Conservation (phyloP, 345 rosid genomes). For the Chamaenerion angustifolium region DNA sequence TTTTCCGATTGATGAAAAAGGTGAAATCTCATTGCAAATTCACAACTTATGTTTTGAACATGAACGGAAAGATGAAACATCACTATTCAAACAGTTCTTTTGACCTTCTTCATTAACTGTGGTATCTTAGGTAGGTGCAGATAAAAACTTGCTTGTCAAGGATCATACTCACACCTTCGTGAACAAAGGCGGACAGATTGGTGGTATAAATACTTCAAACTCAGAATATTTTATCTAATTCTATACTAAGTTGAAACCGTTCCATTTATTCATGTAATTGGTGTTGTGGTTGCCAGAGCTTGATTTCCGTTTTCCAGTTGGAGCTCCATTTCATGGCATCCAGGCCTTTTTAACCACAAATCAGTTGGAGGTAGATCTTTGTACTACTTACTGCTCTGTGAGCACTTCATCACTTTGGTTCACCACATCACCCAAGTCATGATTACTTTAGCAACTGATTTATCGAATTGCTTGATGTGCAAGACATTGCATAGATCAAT, state of each 20-base stretch:
- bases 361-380: constrained; percentile 57
- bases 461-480: too few relatives aligned
- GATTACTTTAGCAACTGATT: too few relatives aligned
- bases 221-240: neutral
- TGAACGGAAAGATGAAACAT: constrained; percentile 1
- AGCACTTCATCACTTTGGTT: too few relatives aligned
- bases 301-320: constrained; percentile 81
- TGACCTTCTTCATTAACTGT: constrained; percentile 7
- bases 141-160: constrained; percentile 77
- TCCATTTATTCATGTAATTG: neutral
- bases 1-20: constrained; percentile 95
- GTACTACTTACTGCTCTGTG: neutral
- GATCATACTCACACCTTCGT: constrained; percentile 97
- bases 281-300: constrained; percentile 46
- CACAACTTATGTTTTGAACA: too few relatives aligned
- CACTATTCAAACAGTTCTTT: neutral
- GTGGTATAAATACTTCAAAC: constrained; percentile 31
- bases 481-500: too few relatives aligned
- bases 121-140: constrained; percentile 65
- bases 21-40: constrained; percentile 15
- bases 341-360: constrained; percentile 71
- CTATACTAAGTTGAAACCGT: neutral
- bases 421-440: too few relatives aligned
- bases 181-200: constrained; percentile 75
- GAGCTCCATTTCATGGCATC: constrained; percentile 96